Conservation (phyloP, 2,329 filamentous ascomycete genomes). For the Xylaria hypoxylon region DNA sequence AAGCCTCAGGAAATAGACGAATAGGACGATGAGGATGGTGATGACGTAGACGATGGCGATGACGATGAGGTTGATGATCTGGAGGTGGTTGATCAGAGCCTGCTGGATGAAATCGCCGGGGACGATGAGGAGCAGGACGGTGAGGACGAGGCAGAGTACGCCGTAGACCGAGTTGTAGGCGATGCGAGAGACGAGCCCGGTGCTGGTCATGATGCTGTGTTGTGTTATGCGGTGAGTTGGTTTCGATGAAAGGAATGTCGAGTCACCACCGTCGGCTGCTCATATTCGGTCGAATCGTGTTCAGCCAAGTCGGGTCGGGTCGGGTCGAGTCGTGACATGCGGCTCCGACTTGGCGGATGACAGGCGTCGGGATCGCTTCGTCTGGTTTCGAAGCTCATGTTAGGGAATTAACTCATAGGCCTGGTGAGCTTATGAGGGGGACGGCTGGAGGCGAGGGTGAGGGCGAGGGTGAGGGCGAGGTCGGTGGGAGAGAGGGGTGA, state of each 20-base stretch:
- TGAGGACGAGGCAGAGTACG: slow-evolving; percentile 77
- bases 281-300: not conserved
- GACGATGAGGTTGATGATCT: slow-evolving; percentile 85
- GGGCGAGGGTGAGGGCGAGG: no score
- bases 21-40: slow-evolving; percentile 74
- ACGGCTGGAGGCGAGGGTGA: no score
- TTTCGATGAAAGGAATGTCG: not conserved
- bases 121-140: slow-evolving; percentile 80
- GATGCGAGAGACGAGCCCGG: slow-evolving; percentile 75
- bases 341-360: slow-evolving; percentile 35
- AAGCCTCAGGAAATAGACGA: slow-evolving; percentile 85
- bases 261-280: slow-evolving; percentile 27
- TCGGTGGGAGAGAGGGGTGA: no score
- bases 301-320: not conserved
- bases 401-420: slow-evolving; percentile 24
- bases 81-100: slow-evolving; percentile 69
- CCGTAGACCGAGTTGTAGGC: slow-evolving; percentile 85
- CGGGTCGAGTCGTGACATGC: slow-evolving; percentile 24
- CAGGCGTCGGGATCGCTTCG: slow-evolving; percentile 36
- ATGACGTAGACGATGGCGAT: slow-evolving; percentile 80
- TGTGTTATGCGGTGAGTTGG: not conserved
- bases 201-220: slow-evolving; percentile 54
- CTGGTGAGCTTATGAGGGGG: not conserved
- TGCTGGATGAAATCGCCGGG: slow-evolving; percentile 86
- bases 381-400: slow-evolving; percentile 40